Evolutionary conservation across 2,329 filamentous ascomycete genomes (phyloP), one percentile per base, ranked within the genome.

Genomic region (Ceratocystis harringtonii): DNA sequence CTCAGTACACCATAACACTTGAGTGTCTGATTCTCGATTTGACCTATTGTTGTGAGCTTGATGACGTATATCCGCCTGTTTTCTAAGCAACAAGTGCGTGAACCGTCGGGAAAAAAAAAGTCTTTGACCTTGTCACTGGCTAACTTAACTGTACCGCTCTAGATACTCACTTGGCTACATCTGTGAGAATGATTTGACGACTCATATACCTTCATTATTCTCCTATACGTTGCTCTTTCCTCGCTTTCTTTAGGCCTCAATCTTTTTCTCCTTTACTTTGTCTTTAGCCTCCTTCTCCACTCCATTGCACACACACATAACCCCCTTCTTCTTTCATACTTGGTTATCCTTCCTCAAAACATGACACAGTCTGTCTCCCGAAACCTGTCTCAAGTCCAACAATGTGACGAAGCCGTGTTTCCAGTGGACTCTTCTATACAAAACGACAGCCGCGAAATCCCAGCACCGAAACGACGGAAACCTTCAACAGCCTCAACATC

Each of bases 401-500:
- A 25, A 57, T 57, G 25, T 32, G 52, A 57, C 25, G 22, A 57
- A 28, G 30, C 28, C 7, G 25, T 30, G 4, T 30, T 32, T 7
- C 19, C 52, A 15, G 52, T 17, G 10, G 52, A 57, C 22, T 32
- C 52, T 32, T 30, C 52, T 30, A 12, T 32, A 44, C 36, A 36
- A 58, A 57, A 5, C 52, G 52, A 62, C 30, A 19, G 36, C 28
- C 43, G 25, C 22, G 61, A 64, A 52, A 30, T 61, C 12, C 65
- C 65, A 6, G 61, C 65, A n/a, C 65, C 65, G 25, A 66, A 66
- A 44, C 55, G 65, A 55, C 65, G 65, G 45, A 66, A 66, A 61
- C 62, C 62, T 52, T 63, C 65, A 41, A 28, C 50, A 6, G 32
- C 50, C 28, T 61, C 65, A 57, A 57, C 52, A 7, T 17, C 55